phyloP scores from a whole-genome alignment of 495 filamentous ascomycete species.

The Bathelium albidoporum region DNA sequence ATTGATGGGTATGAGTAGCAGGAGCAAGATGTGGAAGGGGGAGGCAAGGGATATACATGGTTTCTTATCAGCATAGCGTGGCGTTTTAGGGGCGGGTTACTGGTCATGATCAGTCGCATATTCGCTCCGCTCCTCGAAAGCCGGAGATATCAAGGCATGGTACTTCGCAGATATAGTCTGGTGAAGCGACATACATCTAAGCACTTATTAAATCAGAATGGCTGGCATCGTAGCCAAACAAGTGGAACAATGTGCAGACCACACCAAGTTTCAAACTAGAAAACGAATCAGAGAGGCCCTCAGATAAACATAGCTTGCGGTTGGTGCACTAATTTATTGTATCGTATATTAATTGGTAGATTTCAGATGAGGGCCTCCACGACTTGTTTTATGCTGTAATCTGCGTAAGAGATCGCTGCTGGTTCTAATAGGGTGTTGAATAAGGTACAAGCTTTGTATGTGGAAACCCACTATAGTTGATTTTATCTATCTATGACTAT shows the following conservation, averaged over 20 bases:
- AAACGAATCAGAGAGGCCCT: background rate
- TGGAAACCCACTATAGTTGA: too few relatives aligned
- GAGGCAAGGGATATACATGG: background rate
- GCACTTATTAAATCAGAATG: background rate
- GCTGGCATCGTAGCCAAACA: background rate
- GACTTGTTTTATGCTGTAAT: too few relatives aligned
- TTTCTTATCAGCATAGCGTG: background rate
- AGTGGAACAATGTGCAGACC: background rate
- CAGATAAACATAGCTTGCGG: too few relatives aligned
- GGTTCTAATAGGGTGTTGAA: too few relatives aligned
- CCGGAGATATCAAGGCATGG: background rate
- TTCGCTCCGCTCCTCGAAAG: background rate
- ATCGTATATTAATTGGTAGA: too few relatives aligned
- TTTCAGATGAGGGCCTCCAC: too few relatives aligned
- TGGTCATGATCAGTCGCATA: background rate
- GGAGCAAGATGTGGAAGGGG: slow-evolving; percentile 18
- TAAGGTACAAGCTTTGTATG: too few relatives aligned
- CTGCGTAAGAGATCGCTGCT: too few relatives aligned
- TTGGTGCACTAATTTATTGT: too few relatives aligned
- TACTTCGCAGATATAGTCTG: background rate
- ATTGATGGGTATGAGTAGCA: slow-evolving; percentile 13
- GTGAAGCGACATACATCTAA: too few relatives aligned
- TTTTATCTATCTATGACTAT: too few relatives aligned
- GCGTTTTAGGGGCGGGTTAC: background rate
- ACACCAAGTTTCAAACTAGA: background rate